Base-by-base conservation (phyloP, 495 filamentous ascomycete species). In the Lineolata rhizophorae region DNA sequence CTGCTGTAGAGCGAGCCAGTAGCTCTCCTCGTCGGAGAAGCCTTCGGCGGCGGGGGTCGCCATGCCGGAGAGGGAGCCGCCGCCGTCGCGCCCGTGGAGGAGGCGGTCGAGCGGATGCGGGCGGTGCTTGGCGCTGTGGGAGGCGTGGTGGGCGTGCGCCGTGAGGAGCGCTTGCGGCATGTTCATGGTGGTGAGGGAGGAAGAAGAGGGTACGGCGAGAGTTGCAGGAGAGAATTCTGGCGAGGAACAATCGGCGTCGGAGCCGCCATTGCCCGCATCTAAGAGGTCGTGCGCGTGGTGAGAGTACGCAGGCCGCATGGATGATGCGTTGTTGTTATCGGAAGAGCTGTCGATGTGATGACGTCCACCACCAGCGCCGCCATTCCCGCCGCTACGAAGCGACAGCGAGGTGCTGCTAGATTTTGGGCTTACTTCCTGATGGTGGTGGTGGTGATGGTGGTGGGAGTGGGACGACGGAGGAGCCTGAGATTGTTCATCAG, bases 11-110 rank as follows among this genome's bases (percentile, higher is more conserved):
- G 35, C 29, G 21, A 40, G 40, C 24, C 43, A 54, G 31, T 48
- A 42, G 27, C 48, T 42, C 20, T 42, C 45, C 21, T 52, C 46
- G 20, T 50, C 50, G 1, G 47, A 49, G 20, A 47, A 36, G 13
- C 46, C 48, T 28, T 55, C n/a, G n/a, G n/a, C 52, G 24, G 45
- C 46, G 1, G 48, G 47, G 0, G 47, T 49, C 3, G 32, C 37
- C 1, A 37, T 27, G 18, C 49, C 48, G 17, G 31, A 37, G 3
- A 19, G 24, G 11, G 27, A 29, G 22, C 42, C 44, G 30, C 42
- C 35, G 14, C 35, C 36, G 32, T 43, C 35, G 29, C 40, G 43
- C 2, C 42, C 42, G n/a, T 19, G 24, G 15, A 35, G 29, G 16
- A 27, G 20, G 5, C 22, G 22, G 22, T 25, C 22, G 8, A 25